Evolutionary conservation across 2,329 filamentous ascomycete species (phyloP), one percentile per base, ranked within the genome.

Genomic region (Aspergillus caelatus): DNA sequence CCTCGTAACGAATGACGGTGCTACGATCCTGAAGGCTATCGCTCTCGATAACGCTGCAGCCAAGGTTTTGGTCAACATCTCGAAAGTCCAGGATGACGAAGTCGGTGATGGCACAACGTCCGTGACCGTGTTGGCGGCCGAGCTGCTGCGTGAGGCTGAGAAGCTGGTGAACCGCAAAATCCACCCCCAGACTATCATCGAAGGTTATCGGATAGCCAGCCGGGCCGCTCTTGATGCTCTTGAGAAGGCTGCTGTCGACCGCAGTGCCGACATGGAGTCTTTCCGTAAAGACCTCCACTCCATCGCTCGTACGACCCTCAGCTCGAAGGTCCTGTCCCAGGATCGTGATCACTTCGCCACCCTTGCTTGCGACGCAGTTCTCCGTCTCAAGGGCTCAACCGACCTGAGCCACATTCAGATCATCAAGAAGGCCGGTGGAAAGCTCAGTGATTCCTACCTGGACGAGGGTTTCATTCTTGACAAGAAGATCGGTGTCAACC

Each of bases 401-500:
- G 95, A 99, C 78, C 88, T 99, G 60, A 97, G 92, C 78, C 94
- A 98, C 77, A 99, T 99, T 70, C 95, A 99, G 80, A 94, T 99
- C 75, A 99, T 99, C 84, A 99, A 99, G 86, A 99, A 99, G 85
- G 91, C 94, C 2, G 95, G 95, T 72, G 95, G 95, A 72, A 99
- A 98, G 85, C 88, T 99, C 63, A 95, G 89, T 78, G 95, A 99
- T 79, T 98, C 94, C 14, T 99, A 99, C 81, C 86, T 99, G 48
- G 95, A 99, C 76, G 93, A 97, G 74, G 95, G 95, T 6, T 99
- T 99, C 83, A 98, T 99, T 75, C 84, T 99, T 60, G 95, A 99
- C 84, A 99, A 99, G 87, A 96, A 94, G 83, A 97, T 99, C 69
- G 95, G 95, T 70, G 94, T 98, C 63, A 98, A 98, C 84, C 95